Conservation (phyloP, 345 rosid genomes). For the Noccaea bulbosa region DNA sequence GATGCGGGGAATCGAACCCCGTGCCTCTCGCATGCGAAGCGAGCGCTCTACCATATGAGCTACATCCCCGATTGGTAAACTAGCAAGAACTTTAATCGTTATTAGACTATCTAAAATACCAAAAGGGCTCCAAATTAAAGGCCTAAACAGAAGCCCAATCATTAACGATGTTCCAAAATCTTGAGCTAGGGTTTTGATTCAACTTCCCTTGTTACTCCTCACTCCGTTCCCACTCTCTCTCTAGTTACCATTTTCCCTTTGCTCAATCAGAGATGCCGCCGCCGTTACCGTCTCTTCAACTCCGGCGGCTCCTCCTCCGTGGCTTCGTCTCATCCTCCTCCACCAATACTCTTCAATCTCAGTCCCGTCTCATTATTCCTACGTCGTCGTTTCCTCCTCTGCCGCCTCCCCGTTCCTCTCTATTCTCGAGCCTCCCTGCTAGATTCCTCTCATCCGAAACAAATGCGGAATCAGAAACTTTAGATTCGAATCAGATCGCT, state of each 20-base stretch:
- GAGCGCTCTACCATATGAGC: conserved; percentile 79
- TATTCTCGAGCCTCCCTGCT: conserved; percentile 33
- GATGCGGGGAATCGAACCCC: conserved; percentile 98
- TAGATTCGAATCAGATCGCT: conserved; percentile 50
- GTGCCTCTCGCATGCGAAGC: conserved; percentile 99
- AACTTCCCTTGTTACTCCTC: neutral
- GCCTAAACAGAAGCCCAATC: conserved; percentile 21
- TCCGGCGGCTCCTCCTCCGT: conserved; percentile 54
- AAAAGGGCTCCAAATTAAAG: neutral
- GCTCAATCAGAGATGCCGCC: conserved; percentile 55
- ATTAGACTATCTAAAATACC: too few species aligned
- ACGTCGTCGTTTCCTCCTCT: conserved; percentile 33
- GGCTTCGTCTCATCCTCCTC: conserved; percentile 37
- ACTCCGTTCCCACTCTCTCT: conserved; percentile 7
- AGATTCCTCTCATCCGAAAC: conserved; percentile 50
- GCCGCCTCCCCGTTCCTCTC: conserved; percentile 4
- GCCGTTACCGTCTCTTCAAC: conserved; percentile 57
- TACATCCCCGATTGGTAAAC: conserved; percentile 30
- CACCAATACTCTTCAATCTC: conserved; percentile 16
- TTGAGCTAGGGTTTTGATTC: conserved; percentile 33
- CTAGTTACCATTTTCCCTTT: conserved; percentile 2
- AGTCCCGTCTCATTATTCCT: conserved; percentile 12
- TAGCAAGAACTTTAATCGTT: too few species aligned
- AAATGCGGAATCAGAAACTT: conserved; percentile 36
- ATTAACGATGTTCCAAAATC: conserved; percentile 11